Evolutionary conservation across 2,329 filamentous ascomycete genomes (phyloP), one percentile per base, ranked within the genome.

Genomic region (Coleophoma cylindrospora): DNA sequence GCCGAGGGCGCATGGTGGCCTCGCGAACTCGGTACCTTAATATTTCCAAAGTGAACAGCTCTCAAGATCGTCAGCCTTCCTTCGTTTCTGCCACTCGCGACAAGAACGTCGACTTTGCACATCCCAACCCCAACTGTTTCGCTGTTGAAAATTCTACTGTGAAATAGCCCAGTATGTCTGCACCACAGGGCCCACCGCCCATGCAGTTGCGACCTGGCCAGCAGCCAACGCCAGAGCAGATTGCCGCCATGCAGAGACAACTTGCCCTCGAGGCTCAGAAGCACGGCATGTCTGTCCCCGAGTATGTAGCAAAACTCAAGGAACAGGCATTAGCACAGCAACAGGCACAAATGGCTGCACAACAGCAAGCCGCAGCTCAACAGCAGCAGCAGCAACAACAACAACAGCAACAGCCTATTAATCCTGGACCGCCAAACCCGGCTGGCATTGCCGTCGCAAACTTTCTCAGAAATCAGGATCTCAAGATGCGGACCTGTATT

Each of bases 401-500:
- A 57, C 74, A 75, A 45, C 77, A 83, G 61, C 72, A 76, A 19
- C 83, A 87, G 63, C 84, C 86, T 36, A 89, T 91, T 54, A 75
- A 78, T 15, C 86, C 86, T 4, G 87, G 87, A 1, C 89, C 92
- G 21, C 89, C 92, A 5, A 94, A 95, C 61, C 92, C 92, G 37
- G 84, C 91, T 63, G 91, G 91, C 17, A 72, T 97, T 43, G 91
- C 91, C 9, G 80, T 99, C 49, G 95, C 94, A 58, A 86, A 89
- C 64, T 99, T 95, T 71, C 74, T 99, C 52, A 84, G 84, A 59
- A 70, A 79, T 51, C 91, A 96, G 71, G 82, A 94, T 52, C 73
- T 99, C 57, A 99, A 99, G 79, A 79, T 81, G 15, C 80, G 94
- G 56, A 96, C 91, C 15, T 92, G 89, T 67, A 95, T 99, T 57